Evolutionary conservation across 2,329 filamentous ascomycete genomes (phyloP).

Genomic region (Diaporthe capsici): DNA sequence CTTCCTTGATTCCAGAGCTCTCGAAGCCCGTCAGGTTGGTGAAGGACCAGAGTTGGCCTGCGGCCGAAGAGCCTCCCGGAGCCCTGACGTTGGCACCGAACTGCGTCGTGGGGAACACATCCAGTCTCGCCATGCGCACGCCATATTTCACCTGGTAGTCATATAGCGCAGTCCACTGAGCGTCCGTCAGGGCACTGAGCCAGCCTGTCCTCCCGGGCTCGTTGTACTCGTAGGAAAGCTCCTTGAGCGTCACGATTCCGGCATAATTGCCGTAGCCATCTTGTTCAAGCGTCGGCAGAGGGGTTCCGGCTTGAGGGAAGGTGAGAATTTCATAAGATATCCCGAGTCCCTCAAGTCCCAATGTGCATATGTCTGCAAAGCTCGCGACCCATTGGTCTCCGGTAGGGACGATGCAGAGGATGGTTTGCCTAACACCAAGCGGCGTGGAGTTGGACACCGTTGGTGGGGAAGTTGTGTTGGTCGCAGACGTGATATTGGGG

Average conservation of each 20-base stretch:
- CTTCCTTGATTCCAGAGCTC: conserved; percentile 13
- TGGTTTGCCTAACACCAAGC: conserved; percentile 3
- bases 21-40: conserved; percentile 10
- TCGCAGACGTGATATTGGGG: neutral
- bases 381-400: conserved; percentile 26
- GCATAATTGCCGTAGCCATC: conserved; percentile 10
- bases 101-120: conserved; percentile 8
- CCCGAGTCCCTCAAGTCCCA: conserved; percentile 6
- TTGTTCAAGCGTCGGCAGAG: conserved; percentile 3
- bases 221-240: conserved; percentile 19
- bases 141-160: conserved; percentile 21
- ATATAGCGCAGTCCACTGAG: conserved; percentile 14
- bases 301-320: neutral
- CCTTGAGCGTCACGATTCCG: conserved; percentile 8
- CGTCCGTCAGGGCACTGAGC: conserved; percentile 15
- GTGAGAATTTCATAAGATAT: conserved; percentile 8
- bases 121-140: conserved; percentile 1
- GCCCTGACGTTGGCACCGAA: conserved; percentile 5
- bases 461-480: neutral
- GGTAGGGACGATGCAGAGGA: conserved; percentile 4
- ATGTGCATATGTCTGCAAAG: neutral
- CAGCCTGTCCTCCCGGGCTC: conserved; percentile 3
- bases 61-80: conserved; percentile 5
- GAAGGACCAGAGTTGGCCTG: neutral
- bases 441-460: neutral